Base-by-base conservation (phyloP, 2,329 filamentous ascomycete species). In the Monilinia polystroma region DNA sequence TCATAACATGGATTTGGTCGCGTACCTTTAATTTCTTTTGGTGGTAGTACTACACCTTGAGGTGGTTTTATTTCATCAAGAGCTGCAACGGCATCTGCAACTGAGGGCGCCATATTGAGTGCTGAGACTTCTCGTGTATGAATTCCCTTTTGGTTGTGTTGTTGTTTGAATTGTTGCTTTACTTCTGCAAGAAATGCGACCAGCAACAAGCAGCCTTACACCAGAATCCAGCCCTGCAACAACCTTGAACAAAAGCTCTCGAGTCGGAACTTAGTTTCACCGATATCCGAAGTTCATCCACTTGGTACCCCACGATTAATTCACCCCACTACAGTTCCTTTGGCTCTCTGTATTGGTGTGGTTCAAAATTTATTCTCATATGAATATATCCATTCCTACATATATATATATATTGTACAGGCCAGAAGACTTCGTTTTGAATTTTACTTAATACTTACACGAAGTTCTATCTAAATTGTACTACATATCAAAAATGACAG, bases 41-140 rank as follows among this genome's bases (percentile, higher is more conserved):
- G 95, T 29, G 95, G 95, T 65, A 97, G 85, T 66, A 97, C 91
- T 70, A 97, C 85, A 70, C 93, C 92, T 67, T 88, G 81, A 4
- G 94, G 94, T 45, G 92, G 88, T 78, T 93, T 94, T 77, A 88
- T 85, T 70, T 88, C 85, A 70, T 93, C 86, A 66, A 89, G 81
- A 58, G 78, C 78, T 52, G 81, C 80, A 52, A 81, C 78, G 71
- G 81, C 77, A 77, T 85, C 84, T 4, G 72, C 70, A 66, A 74
- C 73, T 68, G 74, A 72, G 52, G 75, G 75, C 32, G 75, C 75
- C 76, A 77, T 77, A 11, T 47, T 71, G 60, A 41, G 35, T 51
- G 29, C 35, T 29, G 23, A 12, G 4, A 51, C 6, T 38, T 1
- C 12, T 55, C 26, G 47, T 29, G 41, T 64, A 45, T 56, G 49